Conservation (phyloP, 306 rosid genomes). For the Cicer arietinum region DNA sequence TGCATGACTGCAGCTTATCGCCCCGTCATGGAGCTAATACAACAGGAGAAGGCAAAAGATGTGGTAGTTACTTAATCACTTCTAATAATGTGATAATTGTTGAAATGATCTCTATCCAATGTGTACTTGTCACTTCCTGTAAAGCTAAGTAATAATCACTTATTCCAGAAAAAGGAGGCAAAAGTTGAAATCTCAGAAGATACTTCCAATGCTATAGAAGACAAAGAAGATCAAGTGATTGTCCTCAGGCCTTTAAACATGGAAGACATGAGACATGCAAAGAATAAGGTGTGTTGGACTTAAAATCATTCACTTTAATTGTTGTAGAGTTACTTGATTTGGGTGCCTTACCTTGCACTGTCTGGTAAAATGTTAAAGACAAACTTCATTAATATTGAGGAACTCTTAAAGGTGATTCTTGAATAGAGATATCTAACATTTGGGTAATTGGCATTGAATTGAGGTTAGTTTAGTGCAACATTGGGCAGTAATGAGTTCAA, state of each 20-base stretch:
- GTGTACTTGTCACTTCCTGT: background rate
- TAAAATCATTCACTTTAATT: slow-evolving; percentile 16
- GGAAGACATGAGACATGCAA: slow-evolving; percentile 90
- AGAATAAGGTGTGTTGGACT: slow-evolving; percentile 62
- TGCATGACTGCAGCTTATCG: slow-evolving; percentile 88
- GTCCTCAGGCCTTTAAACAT: slow-evolving; percentile 67
- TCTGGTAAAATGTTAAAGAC: no score
- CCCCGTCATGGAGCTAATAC: slow-evolving; percentile 82
- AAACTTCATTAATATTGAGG: no score
- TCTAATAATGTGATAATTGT: background rate
- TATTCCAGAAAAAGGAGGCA: slow-evolving; percentile 66
- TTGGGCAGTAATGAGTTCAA: no score
- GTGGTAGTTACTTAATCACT: slow-evolving; percentile 54
- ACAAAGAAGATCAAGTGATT: slow-evolving; percentile 58
- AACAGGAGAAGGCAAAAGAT: slow-evolving; percentile 79
- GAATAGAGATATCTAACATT: no score
- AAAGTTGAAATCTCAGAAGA: slow-evolving; percentile 57
- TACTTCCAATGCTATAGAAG: slow-evolving; percentile 53
- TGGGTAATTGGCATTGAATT: no score
- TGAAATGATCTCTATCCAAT: slow-evolving; percentile 12
- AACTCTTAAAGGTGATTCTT: no score
- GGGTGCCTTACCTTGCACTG: background rate
- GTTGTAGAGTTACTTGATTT: slow-evolving; percentile 1
- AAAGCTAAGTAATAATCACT: slow-evolving; percentile 14
- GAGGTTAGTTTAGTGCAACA: no score